Evolutionary conservation across 345 rosid genomes (phyloP).

Genomic region (Camelina neglecta): DNA sequence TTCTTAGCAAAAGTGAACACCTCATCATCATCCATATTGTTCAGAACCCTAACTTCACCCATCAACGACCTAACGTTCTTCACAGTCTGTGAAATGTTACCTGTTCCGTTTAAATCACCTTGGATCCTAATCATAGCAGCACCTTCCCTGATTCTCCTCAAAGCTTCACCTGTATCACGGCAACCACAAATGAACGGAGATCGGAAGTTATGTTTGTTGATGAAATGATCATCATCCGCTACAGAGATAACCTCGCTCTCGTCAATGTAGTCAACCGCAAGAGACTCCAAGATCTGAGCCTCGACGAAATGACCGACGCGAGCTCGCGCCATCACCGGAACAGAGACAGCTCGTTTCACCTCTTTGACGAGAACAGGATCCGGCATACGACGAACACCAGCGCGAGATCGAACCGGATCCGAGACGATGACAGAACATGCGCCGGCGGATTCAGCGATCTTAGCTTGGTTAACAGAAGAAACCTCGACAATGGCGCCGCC

Average conservation of each 20-base stretch:
- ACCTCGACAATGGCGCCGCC: constrained; percentile 69
- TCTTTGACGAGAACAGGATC: constrained; percentile 58
- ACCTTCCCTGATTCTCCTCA: constrained; percentile 61
- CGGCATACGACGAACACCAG: constrained; percentile 53
- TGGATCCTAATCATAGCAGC: constrained; percentile 57
- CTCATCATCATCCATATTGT: constrained; percentile 58
- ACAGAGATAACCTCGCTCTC: constrained; percentile 61
- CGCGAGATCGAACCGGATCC: constrained; percentile 40
- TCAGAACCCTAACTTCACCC: constrained; percentile 52
- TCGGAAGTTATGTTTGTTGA: constrained; percentile 58
- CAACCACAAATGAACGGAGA: constrained; percentile 59
- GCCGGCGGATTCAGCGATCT: constrained; percentile 69
- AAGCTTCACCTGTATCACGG: constrained; percentile 48
- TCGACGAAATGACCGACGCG: constrained; percentile 74
- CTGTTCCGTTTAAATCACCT: constrained; percentile 45
- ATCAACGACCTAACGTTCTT: constrained; percentile 57
- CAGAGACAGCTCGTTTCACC: constrained; percentile 56
- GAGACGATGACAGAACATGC: constrained; percentile 61
- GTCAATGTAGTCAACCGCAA: constrained; percentile 61
- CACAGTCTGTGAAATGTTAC: constrained; percentile 47
- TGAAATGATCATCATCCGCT: constrained; percentile 58
- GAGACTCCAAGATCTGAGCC: constrained; percentile 67
- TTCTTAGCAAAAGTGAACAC: constrained; percentile 60
- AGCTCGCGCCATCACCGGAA: constrained; percentile 64
- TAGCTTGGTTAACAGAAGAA: constrained; percentile 55